phyloP scores from a whole-genome alignment of 1,284 basidiomycete species.

The Puccinia polysora region DNA sequence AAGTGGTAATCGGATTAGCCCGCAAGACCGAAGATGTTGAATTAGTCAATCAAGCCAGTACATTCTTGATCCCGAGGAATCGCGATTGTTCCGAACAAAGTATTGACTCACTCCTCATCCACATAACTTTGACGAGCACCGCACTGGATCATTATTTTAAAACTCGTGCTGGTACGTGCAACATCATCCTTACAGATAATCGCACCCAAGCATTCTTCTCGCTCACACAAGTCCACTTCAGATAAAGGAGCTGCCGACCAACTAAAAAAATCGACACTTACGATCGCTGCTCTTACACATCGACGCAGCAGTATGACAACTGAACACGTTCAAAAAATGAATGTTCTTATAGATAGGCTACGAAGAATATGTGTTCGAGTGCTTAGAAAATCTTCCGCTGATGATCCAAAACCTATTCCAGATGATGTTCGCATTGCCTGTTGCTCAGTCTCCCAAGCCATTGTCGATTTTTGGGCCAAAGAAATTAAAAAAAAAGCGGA shows the following conservation, averaged over 20 bases:
- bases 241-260: slow-evolving; percentile 13
- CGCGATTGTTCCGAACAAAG: slow-evolving; percentile 2
- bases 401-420: neutral
- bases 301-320: slow-evolving; percentile 23
- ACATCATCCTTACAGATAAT: neutral
- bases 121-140: slow-evolving; percentile 15
- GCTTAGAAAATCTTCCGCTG: slow-evolving; percentile 6
- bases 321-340: slow-evolving; percentile 13
- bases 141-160: slow-evolving; percentile 28
- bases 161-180: slow-evolving; percentile 21
- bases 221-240: neutral
- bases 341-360: slow-evolving; percentile 12
- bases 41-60: slow-evolving; percentile 27
- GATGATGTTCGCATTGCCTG: slow-evolving; percentile 15
- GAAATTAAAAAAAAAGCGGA: slow-evolving; percentile 6
- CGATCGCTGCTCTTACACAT: slow-evolving; percentile 18
- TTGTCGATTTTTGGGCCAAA: slow-evolving; percentile 31
- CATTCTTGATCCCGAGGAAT: slow-evolving; percentile 16
- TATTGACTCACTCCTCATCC: slow-evolving; percentile 21
- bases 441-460: slow-evolving; percentile 14
- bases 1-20: slow-evolving; percentile 31
- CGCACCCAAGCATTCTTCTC: neutral
- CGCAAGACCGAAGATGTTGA: slow-evolving; percentile 40
- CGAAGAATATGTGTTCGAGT: slow-evolving; percentile 25
- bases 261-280: slow-evolving; percentile 15